Conservation (phyloP, 2,329 filamentous ascomycete species). For the Plenodomus biglobosus region DNA sequence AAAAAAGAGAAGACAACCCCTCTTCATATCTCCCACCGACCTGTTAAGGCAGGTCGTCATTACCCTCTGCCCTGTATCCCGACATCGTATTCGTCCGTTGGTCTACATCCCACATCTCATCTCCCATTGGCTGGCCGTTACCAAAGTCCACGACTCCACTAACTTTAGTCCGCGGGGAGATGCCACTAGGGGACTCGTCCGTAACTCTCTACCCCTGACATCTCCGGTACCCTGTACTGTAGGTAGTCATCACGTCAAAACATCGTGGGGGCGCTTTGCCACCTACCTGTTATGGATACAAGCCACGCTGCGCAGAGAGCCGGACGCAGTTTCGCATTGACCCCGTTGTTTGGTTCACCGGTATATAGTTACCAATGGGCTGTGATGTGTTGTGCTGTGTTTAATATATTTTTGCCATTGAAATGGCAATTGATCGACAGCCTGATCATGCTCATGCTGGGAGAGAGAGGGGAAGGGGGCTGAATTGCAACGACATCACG, state of each 20-base stretch:
- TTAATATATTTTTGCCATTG: too few species aligned
- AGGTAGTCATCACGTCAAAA: neutral
- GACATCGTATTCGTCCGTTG: neutral
- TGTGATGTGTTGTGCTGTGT: too few species aligned
- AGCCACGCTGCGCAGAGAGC: neutral
- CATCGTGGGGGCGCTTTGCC: conserved; percentile 7
- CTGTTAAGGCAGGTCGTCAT: neutral
- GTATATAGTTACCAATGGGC: neutral
- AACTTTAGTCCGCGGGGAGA: conserved; percentile 5
- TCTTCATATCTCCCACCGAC: neutral
- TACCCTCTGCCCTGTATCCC: neutral
- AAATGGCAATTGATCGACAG: too few species aligned
- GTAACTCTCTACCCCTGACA: neutral
- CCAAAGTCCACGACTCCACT: neutral
- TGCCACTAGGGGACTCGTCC: conserved; percentile 1
- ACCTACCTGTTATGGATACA: conserved; percentile 24
- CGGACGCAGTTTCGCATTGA: neutral
- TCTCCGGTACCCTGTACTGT: neutral
- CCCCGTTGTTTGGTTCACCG: neutral
- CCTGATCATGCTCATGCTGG: too few species aligned
- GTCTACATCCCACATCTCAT: neutral
- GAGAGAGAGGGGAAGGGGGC: too few species aligned
- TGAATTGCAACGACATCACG: too few species aligned
- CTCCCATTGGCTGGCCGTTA: neutral
- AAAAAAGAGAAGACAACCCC: neutral